Conservation (phyloP, 2,329 filamentous ascomycete genomes). For the Zalaria obscura region DNA sequence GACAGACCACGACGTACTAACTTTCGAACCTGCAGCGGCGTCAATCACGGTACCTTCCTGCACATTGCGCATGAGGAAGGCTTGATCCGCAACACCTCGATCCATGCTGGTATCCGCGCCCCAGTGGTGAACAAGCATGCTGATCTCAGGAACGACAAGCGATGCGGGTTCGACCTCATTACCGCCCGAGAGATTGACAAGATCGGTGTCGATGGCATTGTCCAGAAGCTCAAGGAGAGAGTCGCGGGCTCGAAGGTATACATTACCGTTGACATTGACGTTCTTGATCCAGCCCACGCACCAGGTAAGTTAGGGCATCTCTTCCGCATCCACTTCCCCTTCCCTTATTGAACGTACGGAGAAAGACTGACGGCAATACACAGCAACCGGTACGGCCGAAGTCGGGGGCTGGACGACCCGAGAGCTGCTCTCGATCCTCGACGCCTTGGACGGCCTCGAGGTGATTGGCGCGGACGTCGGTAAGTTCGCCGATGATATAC, state of each 20-base stretch:
- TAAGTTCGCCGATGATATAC: neutral
- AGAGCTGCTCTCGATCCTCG: conserved; percentile 43
- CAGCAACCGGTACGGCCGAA: conserved; percentile 45
- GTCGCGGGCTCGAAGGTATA: conserved; percentile 40
- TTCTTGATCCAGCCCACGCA: conserved; percentile 41
- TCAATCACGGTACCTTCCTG: conserved; percentile 49
- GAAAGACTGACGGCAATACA: neutral
- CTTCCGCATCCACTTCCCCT: neutral
- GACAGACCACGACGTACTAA: neutral
- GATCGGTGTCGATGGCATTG: conserved; percentile 32
- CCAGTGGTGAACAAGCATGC: conserved; percentile 34
- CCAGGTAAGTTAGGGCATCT: conserved; percentile 18
- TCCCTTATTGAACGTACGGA: too few relatives aligned
- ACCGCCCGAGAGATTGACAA: conserved; percentile 41
- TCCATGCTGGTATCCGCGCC: conserved; percentile 48
- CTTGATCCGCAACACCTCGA: conserved; percentile 41
- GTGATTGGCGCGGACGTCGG: conserved; percentile 44
- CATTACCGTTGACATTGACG: conserved; percentile 43
- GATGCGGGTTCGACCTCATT: conserved; percentile 45
- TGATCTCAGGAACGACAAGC: conserved; percentile 41
- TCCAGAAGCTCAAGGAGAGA: conserved; percentile 34
- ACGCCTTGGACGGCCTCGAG: conserved; percentile 43
- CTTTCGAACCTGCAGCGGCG: conserved; percentile 19
- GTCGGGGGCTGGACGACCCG: conserved; percentile 48
- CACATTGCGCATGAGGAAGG: conserved; percentile 50